A percentile compares a stretch with the other conserved stretches of the same genome.
Conservation (phyloP, 2,329 filamentous ascomycete genomes). For the Fusarium torreyae region DNA sequence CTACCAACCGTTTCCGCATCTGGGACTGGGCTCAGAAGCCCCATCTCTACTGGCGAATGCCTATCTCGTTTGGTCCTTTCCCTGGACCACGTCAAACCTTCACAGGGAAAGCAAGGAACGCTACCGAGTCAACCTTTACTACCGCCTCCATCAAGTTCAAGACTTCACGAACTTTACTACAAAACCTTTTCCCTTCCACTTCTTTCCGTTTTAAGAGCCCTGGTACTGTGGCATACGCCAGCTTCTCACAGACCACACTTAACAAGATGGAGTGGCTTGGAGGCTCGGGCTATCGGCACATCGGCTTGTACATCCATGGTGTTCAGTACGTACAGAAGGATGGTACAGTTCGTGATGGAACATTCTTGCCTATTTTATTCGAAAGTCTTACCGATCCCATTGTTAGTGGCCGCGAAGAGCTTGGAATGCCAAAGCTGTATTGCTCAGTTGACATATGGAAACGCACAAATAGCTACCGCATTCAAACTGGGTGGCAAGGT, state of each 20-base stretch:
- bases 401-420: constrained; percentile 70
- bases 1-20: constrained; percentile 24
- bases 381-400: constrained; percentile 68
- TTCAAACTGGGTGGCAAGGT: constrained; percentile 8
- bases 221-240: constrained; percentile 62
- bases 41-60: constrained; percentile 41
- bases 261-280: constrained; percentile 73
- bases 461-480: background rate
- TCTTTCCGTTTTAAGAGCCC: constrained; percentile 66
- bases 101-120: constrained; percentile 44
- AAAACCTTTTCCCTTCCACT: constrained; percentile 58
- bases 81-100: constrained; percentile 20
- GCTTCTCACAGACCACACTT: constrained; percentile 61
- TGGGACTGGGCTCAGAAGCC: constrained; percentile 36
- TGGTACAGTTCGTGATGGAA: constrained; percentile 57
- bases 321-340: constrained; percentile 68
- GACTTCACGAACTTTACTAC: constrained; percentile 64
- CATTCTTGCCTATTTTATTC: constrained; percentile 14
- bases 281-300: constrained; percentile 69
- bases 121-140: constrained; percentile 50
- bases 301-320: constrained; percentile 75
- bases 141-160: constrained; percentile 67
- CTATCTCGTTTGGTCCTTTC: constrained; percentile 47
- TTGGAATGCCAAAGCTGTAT: constrained; percentile 58
- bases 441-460: constrained; percentile 4